These are phyloP conservation scores for Scheffersomyces insectosa DNA, from an alignment of 1,139 yeast species.

Conservation along the genomic window DNA sequence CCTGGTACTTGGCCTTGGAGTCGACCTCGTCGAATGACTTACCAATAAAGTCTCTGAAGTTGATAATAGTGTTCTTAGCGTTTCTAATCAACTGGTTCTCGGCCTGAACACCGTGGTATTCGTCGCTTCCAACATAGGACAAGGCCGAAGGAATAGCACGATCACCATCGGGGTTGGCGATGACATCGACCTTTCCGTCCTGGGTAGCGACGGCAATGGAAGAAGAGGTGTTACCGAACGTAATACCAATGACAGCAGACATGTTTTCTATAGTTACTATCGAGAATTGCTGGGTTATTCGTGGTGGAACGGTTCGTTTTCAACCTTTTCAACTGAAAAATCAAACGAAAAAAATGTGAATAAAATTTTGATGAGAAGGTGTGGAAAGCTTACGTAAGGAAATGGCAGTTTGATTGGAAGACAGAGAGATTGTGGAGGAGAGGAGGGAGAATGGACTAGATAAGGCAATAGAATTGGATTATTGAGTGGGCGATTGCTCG, in stretches of 20 bases:
- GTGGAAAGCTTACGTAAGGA: neutral
- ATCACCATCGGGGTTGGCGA: constrained; percentile 99
- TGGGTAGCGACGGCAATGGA: constrained; percentile 87
- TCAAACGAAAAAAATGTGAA: constrained; percentile 1
- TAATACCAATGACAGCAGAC: constrained; percentile 81
- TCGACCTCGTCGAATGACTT: constrained; percentile 70
- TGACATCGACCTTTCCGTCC: constrained; percentile 93
- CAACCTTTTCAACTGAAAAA: constrained; percentile 2
- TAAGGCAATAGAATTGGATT: too few relatives aligned
- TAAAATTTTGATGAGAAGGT: constrained; percentile 4
- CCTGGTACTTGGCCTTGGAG: constrained; percentile 50
- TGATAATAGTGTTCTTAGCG: constrained; percentile 80
- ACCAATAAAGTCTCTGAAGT: constrained; percentile 93
- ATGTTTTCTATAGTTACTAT: constrained; percentile 8
- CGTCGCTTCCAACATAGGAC: constrained; percentile 91
- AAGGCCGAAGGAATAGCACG: constrained; percentile 93
- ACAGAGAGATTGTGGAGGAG: too few relatives aligned
- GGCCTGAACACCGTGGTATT: constrained; percentile 97
- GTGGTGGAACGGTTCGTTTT: neutral
- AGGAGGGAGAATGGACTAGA: too few relatives aligned
- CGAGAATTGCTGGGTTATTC: neutral
- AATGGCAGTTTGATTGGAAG: neutral
- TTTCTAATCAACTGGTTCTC: constrained; percentile 89
- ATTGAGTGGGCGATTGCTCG: too few relatives aligned
- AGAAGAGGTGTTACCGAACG: constrained; percentile 95